Percentiles rank a stretch among this genome's conserved stretches.
Conservation (phyloP, 225 moss, liverwort and hornwort genomes). For the Physcomitrellopsis africana region DNA sequence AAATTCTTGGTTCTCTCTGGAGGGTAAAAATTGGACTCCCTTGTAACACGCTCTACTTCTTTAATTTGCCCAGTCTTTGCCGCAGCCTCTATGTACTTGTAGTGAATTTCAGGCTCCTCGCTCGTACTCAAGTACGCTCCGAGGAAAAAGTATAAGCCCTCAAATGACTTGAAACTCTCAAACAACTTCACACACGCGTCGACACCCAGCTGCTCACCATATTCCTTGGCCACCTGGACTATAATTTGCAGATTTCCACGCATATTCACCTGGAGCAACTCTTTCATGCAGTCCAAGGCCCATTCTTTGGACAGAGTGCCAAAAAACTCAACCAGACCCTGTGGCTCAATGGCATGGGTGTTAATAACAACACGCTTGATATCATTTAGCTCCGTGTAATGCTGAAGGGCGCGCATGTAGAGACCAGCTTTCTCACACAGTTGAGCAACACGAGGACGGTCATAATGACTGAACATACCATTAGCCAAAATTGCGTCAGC, state of each 20-base stretch:
- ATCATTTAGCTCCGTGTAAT: constrained; percentile 75
- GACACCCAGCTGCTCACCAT: constrained; percentile 66
- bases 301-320: constrained; percentile 83
- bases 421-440: constrained; percentile 93
- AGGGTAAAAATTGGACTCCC: constrained; percentile 81
- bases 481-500: constrained; percentile 90
- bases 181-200: constrained; percentile 43
- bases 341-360: constrained; percentile 86
- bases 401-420: constrained; percentile 92
- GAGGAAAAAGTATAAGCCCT: constrained; percentile 66
- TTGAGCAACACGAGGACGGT: constrained; percentile 85
- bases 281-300: constrained; percentile 92
- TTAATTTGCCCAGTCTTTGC: constrained; percentile 86
- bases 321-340: constrained; percentile 83
- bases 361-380: constrained; percentile 87
- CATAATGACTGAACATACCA: constrained; percentile 92
- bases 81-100: constrained; percentile 87
- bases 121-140: constrained; percentile 72
- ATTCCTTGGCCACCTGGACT: constrained; percentile 89
- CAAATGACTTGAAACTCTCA: constrained; percentile 37
- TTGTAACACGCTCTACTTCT: constrained; percentile 82
- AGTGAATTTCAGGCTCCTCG: constrained; percentile 90
- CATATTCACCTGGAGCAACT: constrained; percentile 89
- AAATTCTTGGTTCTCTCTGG: constrained; percentile 87
- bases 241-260: constrained; percentile 87